These are phyloP conservation scores for Aspergillus quadrilineatus DNA, from an alignment of 2,329 filamentous ascomycete genomes.

Conservation along the genomic window DNA sequence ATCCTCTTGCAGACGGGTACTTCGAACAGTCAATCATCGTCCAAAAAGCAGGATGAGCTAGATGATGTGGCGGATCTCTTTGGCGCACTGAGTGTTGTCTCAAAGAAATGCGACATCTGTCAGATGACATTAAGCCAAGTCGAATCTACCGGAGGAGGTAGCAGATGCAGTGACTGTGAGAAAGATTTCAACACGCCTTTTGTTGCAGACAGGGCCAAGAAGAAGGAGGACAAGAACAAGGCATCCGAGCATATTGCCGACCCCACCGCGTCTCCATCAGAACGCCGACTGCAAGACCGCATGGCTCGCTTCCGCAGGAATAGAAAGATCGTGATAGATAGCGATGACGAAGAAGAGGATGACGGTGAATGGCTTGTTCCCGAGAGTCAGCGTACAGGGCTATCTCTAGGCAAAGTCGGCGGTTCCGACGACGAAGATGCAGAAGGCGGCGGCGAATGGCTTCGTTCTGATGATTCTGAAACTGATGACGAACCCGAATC, in stretches of 20 bases:
- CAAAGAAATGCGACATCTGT: constrained; percentile 81
- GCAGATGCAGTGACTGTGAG: constrained; percentile 72
- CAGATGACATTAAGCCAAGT: constrained; percentile 64
- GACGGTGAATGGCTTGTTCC: constrained; percentile 79
- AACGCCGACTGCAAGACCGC: constrained; percentile 19
- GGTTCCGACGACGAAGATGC: constrained; percentile 84
- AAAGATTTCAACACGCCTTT: constrained; percentile 67
- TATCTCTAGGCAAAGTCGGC: constrained; percentile 73
- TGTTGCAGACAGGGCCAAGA: constrained; percentile 38
- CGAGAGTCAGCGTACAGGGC: constrained; percentile 60
- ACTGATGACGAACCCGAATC: constrained; percentile 39
- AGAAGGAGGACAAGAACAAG: constrained; percentile 39
- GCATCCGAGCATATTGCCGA: constrained; percentile 40
- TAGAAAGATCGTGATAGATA: constrained; percentile 50
- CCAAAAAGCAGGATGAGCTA: constrained; percentile 61
- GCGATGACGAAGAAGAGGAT: constrained; percentile 60
- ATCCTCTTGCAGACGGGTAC: constrained; percentile 66
- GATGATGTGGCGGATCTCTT: constrained; percentile 85
- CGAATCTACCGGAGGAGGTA: constrained; percentile 54
- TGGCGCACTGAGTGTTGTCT: constrained; percentile 74
- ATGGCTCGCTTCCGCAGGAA: constrained; percentile 36
- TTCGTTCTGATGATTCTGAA: constrained; percentile 70
- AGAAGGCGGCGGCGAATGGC: constrained; percentile 79
- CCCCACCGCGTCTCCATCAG: constrained; percentile 28
- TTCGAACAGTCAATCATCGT: constrained; percentile 49